Evolutionary conservation across 257 asterid species (phyloP), one percentile per base, ranked within the genome.

Genomic region (Solanum habrochaites): DNA sequence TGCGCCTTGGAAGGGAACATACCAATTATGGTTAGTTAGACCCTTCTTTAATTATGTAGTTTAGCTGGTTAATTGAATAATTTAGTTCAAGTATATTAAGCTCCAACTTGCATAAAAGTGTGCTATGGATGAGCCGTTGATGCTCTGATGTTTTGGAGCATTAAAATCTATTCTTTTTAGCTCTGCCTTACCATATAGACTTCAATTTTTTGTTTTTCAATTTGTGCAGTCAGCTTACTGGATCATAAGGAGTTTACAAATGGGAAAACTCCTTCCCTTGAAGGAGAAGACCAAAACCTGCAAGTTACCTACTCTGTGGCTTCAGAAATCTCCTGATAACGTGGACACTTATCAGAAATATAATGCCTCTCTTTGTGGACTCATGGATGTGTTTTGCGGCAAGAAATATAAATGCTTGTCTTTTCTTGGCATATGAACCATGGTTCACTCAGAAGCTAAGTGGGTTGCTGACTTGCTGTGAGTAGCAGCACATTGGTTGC

Each of bases 191-290:
- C 58, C n/a, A 15, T 37, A 21, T 64, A 7, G 13, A 40, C 62
- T 29, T 60, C 21, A 16, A 11, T 70, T 52, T 52, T 73, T 39
- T n/a, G 25, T 37, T 18, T 80, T 25, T 8, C 27, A 29, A 72
- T 42, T 86, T n/a, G 74, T 91, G 98, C 97, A 95, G 98, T 88
- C 98, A 7, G 88, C 91, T 91, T 87, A 82, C 89, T 95, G 97
- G 98, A 91, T 94, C 85, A 91, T 90, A 88, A 93, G 89, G 93
- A 90, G 98, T 92, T 93, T 95, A 81, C 92, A 92, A 69, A 92
- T 90, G 18, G 95, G 98, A 72, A 86, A 90, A 85, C 94, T 94
- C 89, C 88, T 92, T 91, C 91, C 95, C 43, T 66, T 90, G 85
- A 90, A 90, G 89, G 94, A 89, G 91, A 91, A 85, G 87, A 90